Evolutionary conservation across 352 stramenopile species (phyloP).

Genomic region (Blastocystis sp.): DNA sequence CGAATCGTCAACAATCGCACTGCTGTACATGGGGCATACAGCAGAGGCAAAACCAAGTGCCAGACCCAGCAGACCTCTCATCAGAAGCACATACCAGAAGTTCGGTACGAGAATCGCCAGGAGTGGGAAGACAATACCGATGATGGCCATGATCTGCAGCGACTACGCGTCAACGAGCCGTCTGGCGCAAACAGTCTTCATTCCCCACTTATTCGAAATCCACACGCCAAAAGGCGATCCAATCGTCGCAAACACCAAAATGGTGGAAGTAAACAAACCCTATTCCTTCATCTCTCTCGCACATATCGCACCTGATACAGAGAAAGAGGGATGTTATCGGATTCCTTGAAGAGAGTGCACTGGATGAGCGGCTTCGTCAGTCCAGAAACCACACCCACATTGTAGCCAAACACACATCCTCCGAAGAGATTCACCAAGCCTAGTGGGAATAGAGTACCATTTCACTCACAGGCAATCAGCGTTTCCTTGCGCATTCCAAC

Average conservation of each 20-base stretch:
- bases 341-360: constrained; percentile 34
- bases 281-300: neutral
- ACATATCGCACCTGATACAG: constrained; percentile 28
- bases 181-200: constrained; percentile 24
- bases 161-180: neutral
- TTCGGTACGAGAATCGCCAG: constrained; percentile 55
- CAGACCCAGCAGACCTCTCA: constrained; percentile 55
- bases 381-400: constrained; percentile 58
- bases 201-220: constrained; percentile 54
- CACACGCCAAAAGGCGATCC: constrained; percentile 65
- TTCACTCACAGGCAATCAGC: constrained; percentile 16
- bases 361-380: constrained; percentile 63
- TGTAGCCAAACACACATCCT: constrained; percentile 61
- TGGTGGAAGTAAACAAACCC: constrained; percentile 62
- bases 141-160: constrained; percentile 12
- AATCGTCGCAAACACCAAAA: constrained; percentile 65
- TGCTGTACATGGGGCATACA: constrained; percentile 54
- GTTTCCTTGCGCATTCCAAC: constrained; percentile 59
- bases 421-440: constrained; percentile 63
- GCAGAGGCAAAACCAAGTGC: constrained; percentile 55
- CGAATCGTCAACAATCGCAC: constrained; percentile 50
- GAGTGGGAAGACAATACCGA: constrained; percentile 50
- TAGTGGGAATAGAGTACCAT: neutral
- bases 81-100: constrained; percentile 50
- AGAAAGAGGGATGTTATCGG: constrained; percentile 26